These are phyloP conservation scores for Globisporangium emineosum DNA, from an alignment of 352 stramenopile genomes.

Conservation along the genomic window DNA sequence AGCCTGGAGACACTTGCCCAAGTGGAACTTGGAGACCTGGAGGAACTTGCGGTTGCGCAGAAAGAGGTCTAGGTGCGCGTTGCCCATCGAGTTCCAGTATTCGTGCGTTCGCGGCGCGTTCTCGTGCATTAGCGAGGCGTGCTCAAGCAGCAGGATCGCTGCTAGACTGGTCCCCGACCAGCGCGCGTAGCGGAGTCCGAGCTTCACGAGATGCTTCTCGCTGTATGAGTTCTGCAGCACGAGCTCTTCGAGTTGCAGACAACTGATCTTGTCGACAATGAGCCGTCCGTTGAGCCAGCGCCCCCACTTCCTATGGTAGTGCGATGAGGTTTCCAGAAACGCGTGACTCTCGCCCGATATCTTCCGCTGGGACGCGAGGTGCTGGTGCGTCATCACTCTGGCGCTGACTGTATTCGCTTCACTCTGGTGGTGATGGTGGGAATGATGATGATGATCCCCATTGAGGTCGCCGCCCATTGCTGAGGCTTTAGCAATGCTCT, in stretches of 20 bases:
- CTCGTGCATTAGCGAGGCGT: conserved; percentile 43
- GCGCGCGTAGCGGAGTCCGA: conserved; percentile 56
- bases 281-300: conserved; percentile 43
- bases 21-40: conserved; percentile 44
- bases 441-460: neutral
- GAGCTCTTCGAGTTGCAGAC: conserved; percentile 61
- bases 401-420: neutral
- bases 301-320: conserved; percentile 64
- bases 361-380: neutral
- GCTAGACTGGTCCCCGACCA: conserved; percentile 50
- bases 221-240: conserved; percentile 43
- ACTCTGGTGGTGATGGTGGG: neutral
- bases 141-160: conserved; percentile 55
- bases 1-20: conserved; percentile 45
- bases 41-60: conserved; percentile 65
- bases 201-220: conserved; percentile 45
- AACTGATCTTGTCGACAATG: conserved; percentile 67
- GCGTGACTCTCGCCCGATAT: neutral
- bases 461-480: neutral
- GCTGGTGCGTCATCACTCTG: neutral
- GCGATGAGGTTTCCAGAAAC: conserved; percentile 10
- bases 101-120: conserved; percentile 40
- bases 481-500: neutral
- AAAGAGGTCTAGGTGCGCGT: conserved; percentile 62
- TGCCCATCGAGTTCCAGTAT: conserved; percentile 69